Conservation (phyloP, 2,329 filamentous ascomycete species). For the Arthrobotrys musiformis region DNA sequence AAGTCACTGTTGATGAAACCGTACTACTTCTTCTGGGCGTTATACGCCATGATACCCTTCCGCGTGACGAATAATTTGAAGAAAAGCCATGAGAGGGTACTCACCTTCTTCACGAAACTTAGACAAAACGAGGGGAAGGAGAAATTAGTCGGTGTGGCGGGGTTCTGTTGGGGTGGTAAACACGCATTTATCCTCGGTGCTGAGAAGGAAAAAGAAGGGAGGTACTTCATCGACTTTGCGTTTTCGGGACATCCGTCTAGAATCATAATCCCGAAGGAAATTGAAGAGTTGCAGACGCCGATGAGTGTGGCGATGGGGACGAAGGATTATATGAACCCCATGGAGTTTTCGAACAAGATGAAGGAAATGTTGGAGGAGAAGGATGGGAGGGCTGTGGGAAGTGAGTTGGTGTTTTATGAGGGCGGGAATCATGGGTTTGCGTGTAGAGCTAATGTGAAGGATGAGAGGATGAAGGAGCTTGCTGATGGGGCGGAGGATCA, state of each 20-base stretch:
- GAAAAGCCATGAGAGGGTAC: slow-evolving; percentile 9
- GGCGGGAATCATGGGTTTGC: slow-evolving; percentile 49
- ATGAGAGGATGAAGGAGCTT: slow-evolving; percentile 34
- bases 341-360: slow-evolving; percentile 18
- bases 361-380: slow-evolving; percentile 16
- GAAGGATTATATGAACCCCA: slow-evolving; percentile 35
- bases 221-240: slow-evolving; percentile 38
- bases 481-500: slow-evolving; percentile 35
- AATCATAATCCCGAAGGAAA: slow-evolving; percentile 19
- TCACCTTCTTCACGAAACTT: slow-evolving; percentile 16
- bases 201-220: slow-evolving; percentile 15
- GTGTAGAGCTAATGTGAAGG: slow-evolving; percentile 35
- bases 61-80: not conserved
- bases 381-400: slow-evolving; percentile 21
- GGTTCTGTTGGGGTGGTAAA: slow-evolving; percentile 50
- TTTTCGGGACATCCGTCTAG: slow-evolving; percentile 34
- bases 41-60: slow-evolving; percentile 10
- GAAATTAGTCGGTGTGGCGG: slow-evolving; percentile 26
- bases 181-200: slow-evolving; percentile 31
- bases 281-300: slow-evolving; percentile 5
- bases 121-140: slow-evolving; percentile 28
- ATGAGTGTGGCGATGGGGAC: slow-evolving; percentile 47
- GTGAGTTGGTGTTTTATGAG: slow-evolving; percentile 43
- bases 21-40: slow-evolving; percentile 24
- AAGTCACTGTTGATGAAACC: slow-evolving; percentile 16